Evolutionary conservation across 1,139 yeast genomes (phyloP).

Genomic region (Nematodospora anomalae): DNA sequence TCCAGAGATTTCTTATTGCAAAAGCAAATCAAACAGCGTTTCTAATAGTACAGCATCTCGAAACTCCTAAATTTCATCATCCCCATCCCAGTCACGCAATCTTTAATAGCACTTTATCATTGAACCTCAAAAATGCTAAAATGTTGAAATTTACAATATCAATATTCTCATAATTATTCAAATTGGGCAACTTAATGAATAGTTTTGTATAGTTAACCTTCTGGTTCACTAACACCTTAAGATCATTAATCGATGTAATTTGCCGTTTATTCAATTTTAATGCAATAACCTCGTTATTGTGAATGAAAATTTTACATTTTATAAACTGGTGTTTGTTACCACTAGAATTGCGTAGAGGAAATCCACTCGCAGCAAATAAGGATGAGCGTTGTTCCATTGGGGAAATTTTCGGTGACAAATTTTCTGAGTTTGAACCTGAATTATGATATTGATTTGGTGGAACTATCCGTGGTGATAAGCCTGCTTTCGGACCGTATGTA

Average conservation of each 20-base stretch:
- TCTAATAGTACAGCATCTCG: too few species aligned
- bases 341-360: neutral
- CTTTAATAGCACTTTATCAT: constrained; percentile 13
- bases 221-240: constrained; percentile 28
- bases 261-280: constrained; percentile 28
- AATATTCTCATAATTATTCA: constrained; percentile 25
- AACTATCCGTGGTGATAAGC: constrained; percentile 6
- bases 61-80: too few species aligned
- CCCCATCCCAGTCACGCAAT: too few species aligned
- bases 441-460: constrained; percentile 3
- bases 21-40: too few species aligned
- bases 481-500: constrained; percentile 6
- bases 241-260: constrained; percentile 25
- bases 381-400: constrained; percentile 6
- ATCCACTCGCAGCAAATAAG: constrained; percentile 7
- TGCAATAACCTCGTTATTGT: constrained; percentile 29
- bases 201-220: constrained; percentile 30
- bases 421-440: neutral
- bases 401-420: constrained; percentile 9
- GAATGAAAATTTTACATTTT: constrained; percentile 32
- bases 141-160: constrained; percentile 28
- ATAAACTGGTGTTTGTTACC: constrained; percentile 17
- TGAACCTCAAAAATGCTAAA: constrained; percentile 22
- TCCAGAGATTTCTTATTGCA: too few species aligned
- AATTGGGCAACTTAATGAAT: constrained; percentile 28